Conservation (phyloP, 2,329 filamentous ascomycete species). For the Cercospora zeina region DNA sequence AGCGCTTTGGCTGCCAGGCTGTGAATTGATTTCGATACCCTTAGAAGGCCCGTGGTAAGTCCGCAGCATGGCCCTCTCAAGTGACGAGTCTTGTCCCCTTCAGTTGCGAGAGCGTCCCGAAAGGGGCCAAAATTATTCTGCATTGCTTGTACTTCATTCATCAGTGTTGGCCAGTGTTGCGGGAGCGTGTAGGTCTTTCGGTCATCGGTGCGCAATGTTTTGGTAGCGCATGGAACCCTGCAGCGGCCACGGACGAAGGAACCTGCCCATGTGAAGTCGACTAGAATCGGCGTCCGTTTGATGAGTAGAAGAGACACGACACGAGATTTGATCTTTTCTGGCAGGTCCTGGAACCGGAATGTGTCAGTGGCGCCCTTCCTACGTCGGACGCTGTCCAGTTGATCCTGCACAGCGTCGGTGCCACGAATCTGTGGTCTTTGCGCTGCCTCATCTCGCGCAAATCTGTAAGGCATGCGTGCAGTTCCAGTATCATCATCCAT, state of each 20-base stretch:
- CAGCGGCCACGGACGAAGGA: not conserved
- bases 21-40: not conserved
- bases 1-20: not conserved
- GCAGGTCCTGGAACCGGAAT: constrained; percentile 1
- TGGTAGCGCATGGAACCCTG: not conserved
- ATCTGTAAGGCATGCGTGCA: not conserved
- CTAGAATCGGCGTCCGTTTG: not conserved
- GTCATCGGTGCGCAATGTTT: not conserved
- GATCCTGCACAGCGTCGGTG: not conserved
- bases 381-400: not conserved
- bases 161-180: not conserved
- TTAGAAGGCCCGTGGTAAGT: not conserved
- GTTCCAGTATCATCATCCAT: not conserved
- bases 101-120: not conserved
- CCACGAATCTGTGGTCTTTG: not conserved
- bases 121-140: not conserved
- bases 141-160: not conserved
- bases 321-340: not conserved
- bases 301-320: not conserved
- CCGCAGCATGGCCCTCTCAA: not conserved
- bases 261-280: not conserved
- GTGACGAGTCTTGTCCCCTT: not conserved
- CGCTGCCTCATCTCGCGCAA: not conserved
- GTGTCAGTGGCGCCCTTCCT: not conserved
- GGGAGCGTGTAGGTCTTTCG: not conserved